These are phyloP conservation scores for Globisporangium echinulatum DNA, from an alignment of 352 stramenopile genomes.

Conservation along the genomic window DNA sequence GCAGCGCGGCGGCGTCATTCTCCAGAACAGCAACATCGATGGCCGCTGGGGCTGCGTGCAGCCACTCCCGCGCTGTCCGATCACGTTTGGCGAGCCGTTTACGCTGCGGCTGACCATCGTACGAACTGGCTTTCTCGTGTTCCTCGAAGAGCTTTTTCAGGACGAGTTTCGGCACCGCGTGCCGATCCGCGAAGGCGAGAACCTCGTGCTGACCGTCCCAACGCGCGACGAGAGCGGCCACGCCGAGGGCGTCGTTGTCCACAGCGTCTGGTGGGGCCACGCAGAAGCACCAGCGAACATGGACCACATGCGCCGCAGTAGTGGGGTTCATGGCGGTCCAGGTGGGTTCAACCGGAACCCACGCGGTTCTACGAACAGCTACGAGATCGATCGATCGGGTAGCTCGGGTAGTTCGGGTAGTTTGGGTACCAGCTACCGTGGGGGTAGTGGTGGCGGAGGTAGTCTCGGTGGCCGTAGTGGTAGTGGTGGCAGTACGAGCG, in stretches of 20 bases:
- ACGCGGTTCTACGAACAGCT: slow-evolving; percentile 11
- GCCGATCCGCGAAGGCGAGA: slow-evolving; percentile 77
- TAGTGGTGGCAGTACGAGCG: slow-evolving; percentile 14
- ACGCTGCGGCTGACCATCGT: slow-evolving; percentile 70
- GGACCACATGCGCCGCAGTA: slow-evolving; percentile 37
- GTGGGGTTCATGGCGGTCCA: slow-evolving; percentile 19
- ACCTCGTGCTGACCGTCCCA: slow-evolving; percentile 68
- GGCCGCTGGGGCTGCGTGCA: slow-evolving; percentile 68
- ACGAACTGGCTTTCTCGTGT: slow-evolving; percentile 65
- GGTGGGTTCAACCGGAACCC: slow-evolving; percentile 15
- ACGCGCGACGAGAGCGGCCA: slow-evolving; percentile 72
- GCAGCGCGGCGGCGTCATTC: slow-evolving; percentile 53
- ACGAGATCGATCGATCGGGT: slow-evolving; percentile 32
- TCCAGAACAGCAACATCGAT: slow-evolving; percentile 83
- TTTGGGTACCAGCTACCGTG: slow-evolving; percentile 5
- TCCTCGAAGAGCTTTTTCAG: slow-evolving; percentile 76
- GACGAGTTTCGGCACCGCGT: slow-evolving; percentile 82
- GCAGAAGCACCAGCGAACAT: slow-evolving; percentile 64
- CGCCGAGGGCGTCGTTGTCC: slow-evolving; percentile 61
- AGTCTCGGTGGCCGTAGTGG: slow-evolving; percentile 21
- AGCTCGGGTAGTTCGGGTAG: neutral
- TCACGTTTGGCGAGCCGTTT: slow-evolving; percentile 73
- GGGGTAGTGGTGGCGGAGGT: slow-evolving; percentile 18
- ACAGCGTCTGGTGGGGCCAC: slow-evolving; percentile 83
- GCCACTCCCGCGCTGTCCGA: slow-evolving; percentile 50